Evolutionary conservation across 345 rosid species (phyloP), one percentile per base, ranked within the genome.

Genomic region (Eutrema yunnanense): DNA sequence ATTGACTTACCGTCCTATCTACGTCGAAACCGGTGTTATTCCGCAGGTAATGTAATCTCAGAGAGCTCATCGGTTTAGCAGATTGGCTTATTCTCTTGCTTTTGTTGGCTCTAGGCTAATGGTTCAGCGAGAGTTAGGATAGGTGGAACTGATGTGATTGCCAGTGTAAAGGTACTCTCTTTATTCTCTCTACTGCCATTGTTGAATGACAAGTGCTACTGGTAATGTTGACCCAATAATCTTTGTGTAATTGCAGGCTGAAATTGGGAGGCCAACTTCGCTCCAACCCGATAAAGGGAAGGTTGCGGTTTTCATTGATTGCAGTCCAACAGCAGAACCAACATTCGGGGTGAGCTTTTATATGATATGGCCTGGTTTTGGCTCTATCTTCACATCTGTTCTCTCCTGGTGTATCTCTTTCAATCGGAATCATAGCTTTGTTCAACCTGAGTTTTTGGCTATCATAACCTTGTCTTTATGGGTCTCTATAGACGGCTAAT

Each of bases 81-180:
- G 47, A 10, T 57, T 67, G 37, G 54, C 37, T 48, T 33, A 38
- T 43, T 65, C 65, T 59, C 16, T 53, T 36, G 65, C 22, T 42
- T 53, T 57, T 70, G 57, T 11, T 41, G 59, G 26, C 51, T 70
- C 36, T 75, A 95, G 97, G 98, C 99, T 47, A 85, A 92, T 81
- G 99, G 94, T 66, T 95, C 98, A 4, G 90, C 98, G 19, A 86
- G 91, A 76, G 88, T 95, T 19, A 81, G 80, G 65, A 71, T 92
- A 22, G 98, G 96, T 59, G 87, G 83, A 46, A 92, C 94, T 4
- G 94, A 95, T 79, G 97, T 92, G 65, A 87, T 95, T 87, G 96
- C 98, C 14, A 82, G 96, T 80, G 96, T 92, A 62, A 95, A 95
- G 98, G 98, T 92, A 82, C 58, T 67, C 42, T 22, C 3, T 75